Conservation (phyloP, 139 green algal genomes). For the Chlorella vulgaris region DNA sequence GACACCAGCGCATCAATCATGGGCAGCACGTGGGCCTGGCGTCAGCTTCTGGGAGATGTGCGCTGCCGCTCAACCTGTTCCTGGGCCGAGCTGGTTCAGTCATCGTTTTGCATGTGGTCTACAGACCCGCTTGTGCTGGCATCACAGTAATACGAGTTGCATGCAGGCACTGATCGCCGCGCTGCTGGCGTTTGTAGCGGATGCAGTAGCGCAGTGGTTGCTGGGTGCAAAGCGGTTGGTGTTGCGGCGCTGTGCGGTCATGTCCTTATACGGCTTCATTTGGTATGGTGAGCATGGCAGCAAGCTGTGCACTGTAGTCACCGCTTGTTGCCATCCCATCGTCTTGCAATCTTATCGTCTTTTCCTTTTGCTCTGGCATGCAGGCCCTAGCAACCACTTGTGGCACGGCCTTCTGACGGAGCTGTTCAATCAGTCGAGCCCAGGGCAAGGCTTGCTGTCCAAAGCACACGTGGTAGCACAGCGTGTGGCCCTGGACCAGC, state of each 20-base stretch:
- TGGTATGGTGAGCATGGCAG: neutral
- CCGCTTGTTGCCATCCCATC: no score
- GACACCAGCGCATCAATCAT: no score
- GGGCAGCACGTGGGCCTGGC: no score
- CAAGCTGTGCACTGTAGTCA: no score
- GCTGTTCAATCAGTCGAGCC: neutral
- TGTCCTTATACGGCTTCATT: neutral
- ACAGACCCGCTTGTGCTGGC: no score
- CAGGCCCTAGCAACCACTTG: constrained; percentile 21
- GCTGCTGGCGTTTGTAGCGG: neutral
- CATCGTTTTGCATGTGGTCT: no score
- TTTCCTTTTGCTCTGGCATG: no score
- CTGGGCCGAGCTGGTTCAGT: neutral
- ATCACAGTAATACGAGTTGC: no score
- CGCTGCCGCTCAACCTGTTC: no score
- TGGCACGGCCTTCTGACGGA: constrained; percentile 10
- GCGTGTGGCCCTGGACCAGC: constrained; percentile 33
- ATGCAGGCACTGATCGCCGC: constrained; percentile 20
- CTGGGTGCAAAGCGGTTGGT: neutral
- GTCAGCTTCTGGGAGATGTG: no score
- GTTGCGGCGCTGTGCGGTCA: neutral
- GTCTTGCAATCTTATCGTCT: no score
- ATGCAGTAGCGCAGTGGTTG: constrained; percentile 30
- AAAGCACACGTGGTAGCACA: neutral
- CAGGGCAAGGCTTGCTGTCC: neutral